Base-by-base conservation (phyloP, 208 protist species). In the Crithidia sp. region DNA sequence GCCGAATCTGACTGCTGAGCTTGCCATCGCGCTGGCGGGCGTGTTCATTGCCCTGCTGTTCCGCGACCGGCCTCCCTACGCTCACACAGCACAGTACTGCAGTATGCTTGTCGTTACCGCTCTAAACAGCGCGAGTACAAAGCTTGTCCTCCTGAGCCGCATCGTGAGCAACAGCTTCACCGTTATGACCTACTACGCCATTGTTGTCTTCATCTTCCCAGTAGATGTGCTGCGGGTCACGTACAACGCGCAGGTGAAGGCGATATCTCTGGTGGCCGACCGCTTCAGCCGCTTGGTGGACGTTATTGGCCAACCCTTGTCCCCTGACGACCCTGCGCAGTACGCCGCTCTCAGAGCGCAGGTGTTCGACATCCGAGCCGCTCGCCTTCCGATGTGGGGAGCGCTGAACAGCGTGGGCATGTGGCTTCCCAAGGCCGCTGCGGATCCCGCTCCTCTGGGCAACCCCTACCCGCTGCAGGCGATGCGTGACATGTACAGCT, bases 191-290 rank as follows among this genome's bases (percentile, higher is more conserved):
- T 92, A 92, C 67, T 89, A 87, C 68, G 83, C 76, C 13, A 89
- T 92, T 44, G 74, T 83, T n/a, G 84, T 89, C 14, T 86, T 92
- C 69, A 57, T 92, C 50, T 92, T 92, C 41, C 87, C 87, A 0
- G 78, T 88, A 16, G 81, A 92, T 58, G 69, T 82, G 13, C 65
- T 89, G 49, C 71, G 79, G 19, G 66, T 87, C 13, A 77, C 81
- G 4, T 80, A 80, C 69, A 72, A 73, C 39, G 64, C 67, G 7
- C 70, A 89, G 65, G 76, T 87, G 43, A n/a, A 56, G 14, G 72
- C 71, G 0, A 59, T 89, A 37, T 67, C 71, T 16, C 40, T 43
- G 16, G 61, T 92, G 7, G 61, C 71, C 12, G 63, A 83, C 7
- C 76, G 74, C 50, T 85, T 90, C 52, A 76, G 74, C 41, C 65